Conservation (phyloP, 1,284 basidiomycete species). For the Trichosporon sp. region DNA sequence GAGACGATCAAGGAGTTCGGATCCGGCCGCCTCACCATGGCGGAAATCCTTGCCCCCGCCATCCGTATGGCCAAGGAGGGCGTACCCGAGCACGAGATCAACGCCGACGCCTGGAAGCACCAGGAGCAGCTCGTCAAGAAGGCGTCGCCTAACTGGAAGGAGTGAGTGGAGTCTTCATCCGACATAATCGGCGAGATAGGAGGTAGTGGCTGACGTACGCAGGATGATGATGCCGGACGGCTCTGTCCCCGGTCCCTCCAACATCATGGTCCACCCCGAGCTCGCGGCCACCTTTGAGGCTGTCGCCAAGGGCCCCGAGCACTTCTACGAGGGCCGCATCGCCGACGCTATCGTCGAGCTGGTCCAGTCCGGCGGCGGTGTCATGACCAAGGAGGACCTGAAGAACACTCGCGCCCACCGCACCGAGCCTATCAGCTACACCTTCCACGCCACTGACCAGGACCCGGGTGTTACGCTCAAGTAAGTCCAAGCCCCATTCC, state of each 20-base stretch:
- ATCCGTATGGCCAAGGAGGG: conserved; percentile 81
- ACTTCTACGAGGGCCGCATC: conserved; percentile 83
- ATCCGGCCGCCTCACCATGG: conserved; percentile 68
- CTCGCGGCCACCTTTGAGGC: conserved; percentile 76
- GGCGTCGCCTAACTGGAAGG: conserved; percentile 72
- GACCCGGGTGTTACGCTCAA: conserved; percentile 53
- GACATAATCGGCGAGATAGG: too few species aligned
- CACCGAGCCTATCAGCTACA: conserved; percentile 80
- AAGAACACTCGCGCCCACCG: conserved; percentile 67
- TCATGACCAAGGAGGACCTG: conserved; percentile 82
- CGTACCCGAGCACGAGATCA: conserved; percentile 59
- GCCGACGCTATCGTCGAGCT: conserved; percentile 74
- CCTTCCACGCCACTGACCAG: conserved; percentile 55
- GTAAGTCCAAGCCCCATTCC: neutral
- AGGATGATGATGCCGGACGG: conserved; percentile 46
- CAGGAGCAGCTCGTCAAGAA: conserved; percentile 69
- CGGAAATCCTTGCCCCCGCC: conserved; percentile 80
- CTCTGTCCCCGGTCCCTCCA: conserved; percentile 55
- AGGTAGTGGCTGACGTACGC: conserved; percentile 2
- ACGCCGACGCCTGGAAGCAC: conserved; percentile 61
- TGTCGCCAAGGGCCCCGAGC: conserved; percentile 74
- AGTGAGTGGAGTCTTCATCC: too few species aligned
- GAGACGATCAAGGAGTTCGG: conserved; percentile 81
- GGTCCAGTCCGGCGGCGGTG: conserved; percentile 67
- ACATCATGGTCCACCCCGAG: conserved; percentile 69